phyloP scores from a whole-genome alignment of 768 basidiomycete genomes.

The Psilocybe tampanensis region DNA sequence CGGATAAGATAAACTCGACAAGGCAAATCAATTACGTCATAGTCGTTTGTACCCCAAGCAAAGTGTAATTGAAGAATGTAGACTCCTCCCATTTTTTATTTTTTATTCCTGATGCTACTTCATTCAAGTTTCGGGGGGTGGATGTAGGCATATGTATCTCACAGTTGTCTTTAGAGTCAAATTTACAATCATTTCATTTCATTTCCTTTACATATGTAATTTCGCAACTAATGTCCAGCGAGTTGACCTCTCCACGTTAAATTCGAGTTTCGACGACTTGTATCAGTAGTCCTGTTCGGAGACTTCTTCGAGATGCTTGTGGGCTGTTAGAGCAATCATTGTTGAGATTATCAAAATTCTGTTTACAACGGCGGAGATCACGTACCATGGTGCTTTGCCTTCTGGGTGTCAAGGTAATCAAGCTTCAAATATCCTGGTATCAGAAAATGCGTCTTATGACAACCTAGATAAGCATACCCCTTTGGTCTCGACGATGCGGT shows the following conservation, averaged over 20 bases:
- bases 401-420: constrained; percentile 31
- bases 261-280: background rate
- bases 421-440: constrained; percentile 17
- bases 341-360: background rate
- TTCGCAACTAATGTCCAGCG: background rate
- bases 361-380: background rate
- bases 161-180: no score
- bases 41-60: no score
- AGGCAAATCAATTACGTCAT: no score
- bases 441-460: background rate
- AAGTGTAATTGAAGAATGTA: no score
- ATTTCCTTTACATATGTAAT: no score
- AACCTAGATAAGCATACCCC: constrained; percentile 24
- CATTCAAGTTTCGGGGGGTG: no score
- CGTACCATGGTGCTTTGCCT: constrained; percentile 30
- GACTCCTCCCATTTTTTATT: no score
- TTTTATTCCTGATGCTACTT: no score
- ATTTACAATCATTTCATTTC: no score
- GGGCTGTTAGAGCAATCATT: constrained; percentile 1
- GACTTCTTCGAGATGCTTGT: background rate
- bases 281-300: background rate
- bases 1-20: no score
- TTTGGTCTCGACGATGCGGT: constrained; percentile 59
- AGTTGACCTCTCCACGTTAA: background rate
- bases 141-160: no score